These are phyloP conservation scores for Mucor mucedo DNA, from an alignment of 371 early-diverging fungal species.

Conservation along the genomic window DNA sequence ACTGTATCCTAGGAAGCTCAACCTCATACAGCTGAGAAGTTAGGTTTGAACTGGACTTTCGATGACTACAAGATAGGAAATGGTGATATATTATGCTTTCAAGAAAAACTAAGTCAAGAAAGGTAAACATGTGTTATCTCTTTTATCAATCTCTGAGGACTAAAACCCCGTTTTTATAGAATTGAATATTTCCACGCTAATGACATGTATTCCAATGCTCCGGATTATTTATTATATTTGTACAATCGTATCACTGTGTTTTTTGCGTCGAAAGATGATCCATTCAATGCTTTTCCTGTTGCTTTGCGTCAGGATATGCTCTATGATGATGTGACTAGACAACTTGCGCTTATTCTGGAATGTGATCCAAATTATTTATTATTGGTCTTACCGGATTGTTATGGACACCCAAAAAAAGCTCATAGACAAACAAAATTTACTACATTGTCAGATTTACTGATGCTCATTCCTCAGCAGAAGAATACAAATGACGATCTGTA, in stretches of 20 bases:
- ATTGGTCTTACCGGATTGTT: constrained; percentile 14
- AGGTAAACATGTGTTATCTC: constrained; percentile 31
- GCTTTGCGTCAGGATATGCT: constrained; percentile 12
- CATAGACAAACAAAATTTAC: not conserved
- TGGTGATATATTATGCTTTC: constrained; percentile 89
- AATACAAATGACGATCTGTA: too few species aligned
- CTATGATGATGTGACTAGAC: constrained; percentile 16
- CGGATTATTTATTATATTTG: not conserved
- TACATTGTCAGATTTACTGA: not conserved
- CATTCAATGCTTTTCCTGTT: not conserved
- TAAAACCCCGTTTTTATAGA: not conserved
- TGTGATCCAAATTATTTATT: constrained; percentile 19
- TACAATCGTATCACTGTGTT: not conserved
- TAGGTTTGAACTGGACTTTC: not conserved
- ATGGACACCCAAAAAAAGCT: not conserved
- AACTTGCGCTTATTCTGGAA: constrained; percentile 3
- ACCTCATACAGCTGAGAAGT: not conserved
- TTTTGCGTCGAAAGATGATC: constrained; percentile 29
- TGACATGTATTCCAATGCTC: not conserved
- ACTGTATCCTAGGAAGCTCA: too few species aligned
- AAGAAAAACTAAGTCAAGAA: constrained; percentile 51
- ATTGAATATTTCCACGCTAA: not conserved
- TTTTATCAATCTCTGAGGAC: too few species aligned
- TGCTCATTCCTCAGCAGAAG: not conserved
- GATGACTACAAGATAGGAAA: constrained; percentile 67